Percentiles rank a stretch among this genome's conserved stretches.
Conservation (phyloP, 1,284 basidiomycete species). For the Apiotrichum mycotoxinovorans region DNA sequence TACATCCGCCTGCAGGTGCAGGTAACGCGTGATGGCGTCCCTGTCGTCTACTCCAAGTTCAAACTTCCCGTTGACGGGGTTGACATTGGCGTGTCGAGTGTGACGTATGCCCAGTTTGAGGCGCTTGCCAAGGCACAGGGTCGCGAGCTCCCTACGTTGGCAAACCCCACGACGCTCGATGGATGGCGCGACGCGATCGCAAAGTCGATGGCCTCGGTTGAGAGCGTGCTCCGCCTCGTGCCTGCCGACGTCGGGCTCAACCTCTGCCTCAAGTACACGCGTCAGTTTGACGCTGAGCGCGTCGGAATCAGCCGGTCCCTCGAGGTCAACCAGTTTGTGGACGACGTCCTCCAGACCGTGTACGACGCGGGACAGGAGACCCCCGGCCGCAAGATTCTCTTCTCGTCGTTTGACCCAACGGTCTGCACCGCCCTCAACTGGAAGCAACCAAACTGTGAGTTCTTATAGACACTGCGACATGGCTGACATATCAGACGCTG, state of each 20-base stretch:
- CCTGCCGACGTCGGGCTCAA: conserved; percentile 71
- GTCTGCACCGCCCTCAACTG: conserved; percentile 78
- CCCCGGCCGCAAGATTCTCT: conserved; percentile 66
- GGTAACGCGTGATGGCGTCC: conserved; percentile 83
- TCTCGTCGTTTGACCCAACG: conserved; percentile 83
- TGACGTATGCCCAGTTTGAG: conserved; percentile 76
- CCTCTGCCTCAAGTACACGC: conserved; percentile 68
- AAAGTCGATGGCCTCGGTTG: conserved; percentile 65
- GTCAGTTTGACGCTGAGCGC: conserved; percentile 54
- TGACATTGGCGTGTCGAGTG: conserved; percentile 76
- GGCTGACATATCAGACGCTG: conserved; percentile 68
- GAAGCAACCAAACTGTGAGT: conserved; percentile 96
- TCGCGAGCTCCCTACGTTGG: conserved; percentile 47
- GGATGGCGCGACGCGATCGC: conserved; percentile 62
- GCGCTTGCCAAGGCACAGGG: conserved; percentile 60
- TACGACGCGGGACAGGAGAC: conserved; percentile 59
- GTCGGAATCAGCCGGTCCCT: conserved; percentile 55
- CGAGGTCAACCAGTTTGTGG: conserved; percentile 75
- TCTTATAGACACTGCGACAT: conserved; percentile 24
- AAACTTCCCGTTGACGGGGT: conserved; percentile 68
- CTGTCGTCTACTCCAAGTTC: conserved; percentile 74
- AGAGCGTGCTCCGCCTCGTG: conserved; percentile 69
- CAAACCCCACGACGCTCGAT: conserved; percentile 44
- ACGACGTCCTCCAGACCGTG: conserved; percentile 74
- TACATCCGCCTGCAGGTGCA: conserved; percentile 85